phyloP scores from a whole-genome alignment of 2,329 filamentous ascomycete species.

The Aspergillus felis region DNA sequence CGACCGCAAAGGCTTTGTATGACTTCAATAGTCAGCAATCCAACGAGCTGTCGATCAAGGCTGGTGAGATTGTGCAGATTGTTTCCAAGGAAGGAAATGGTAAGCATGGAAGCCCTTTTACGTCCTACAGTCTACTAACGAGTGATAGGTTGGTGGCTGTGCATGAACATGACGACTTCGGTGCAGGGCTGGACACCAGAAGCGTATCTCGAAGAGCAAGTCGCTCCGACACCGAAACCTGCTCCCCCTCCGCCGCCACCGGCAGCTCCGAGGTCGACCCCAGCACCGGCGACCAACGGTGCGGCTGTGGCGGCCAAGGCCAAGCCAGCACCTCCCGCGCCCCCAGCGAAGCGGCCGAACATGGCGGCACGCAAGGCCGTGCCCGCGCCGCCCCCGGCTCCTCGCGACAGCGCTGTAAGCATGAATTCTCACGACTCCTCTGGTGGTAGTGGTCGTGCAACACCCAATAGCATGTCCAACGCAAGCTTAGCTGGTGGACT shows the following conservation, averaged over 20 bases:
- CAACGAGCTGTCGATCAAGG: conserved; percentile 77
- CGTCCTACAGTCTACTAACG: conserved; percentile 21
- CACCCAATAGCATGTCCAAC: conserved; percentile 55
- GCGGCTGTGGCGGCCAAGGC: conserved; percentile 42
- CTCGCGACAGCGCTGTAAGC: conserved; percentile 62
- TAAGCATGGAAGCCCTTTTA: conserved; percentile 45
- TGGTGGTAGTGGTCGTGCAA: conserved; percentile 64
- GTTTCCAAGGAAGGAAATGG: conserved; percentile 95
- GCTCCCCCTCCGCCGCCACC: conserved; percentile 51
- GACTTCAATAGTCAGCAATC: conserved; percentile 81
- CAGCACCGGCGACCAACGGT: conserved; percentile 60
- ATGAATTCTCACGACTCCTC: conserved; percentile 49
- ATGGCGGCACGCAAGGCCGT: conserved; percentile 66
- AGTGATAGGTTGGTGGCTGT: conserved; percentile 85
- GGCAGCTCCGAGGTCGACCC: conserved; percentile 47
- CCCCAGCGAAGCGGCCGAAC: conserved; percentile 75
- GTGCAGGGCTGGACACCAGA: conserved; percentile 92
- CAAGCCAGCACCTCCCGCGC: conserved; percentile 71
- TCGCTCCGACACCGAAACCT: conserved; percentile 56
- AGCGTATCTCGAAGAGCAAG: conserved; percentile 80
- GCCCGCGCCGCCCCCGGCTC: conserved; percentile 60
- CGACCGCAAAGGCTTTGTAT: conserved; percentile 85
- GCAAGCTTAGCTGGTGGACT: conserved; percentile 68
- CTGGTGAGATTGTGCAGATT: conserved; percentile 80
- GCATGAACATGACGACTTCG: conserved; percentile 63